These are phyloP conservation scores for Sistotremastrum niveocremeum DNA, from an alignment of 768 basidiomycete species.

Conservation along the genomic window DNA sequence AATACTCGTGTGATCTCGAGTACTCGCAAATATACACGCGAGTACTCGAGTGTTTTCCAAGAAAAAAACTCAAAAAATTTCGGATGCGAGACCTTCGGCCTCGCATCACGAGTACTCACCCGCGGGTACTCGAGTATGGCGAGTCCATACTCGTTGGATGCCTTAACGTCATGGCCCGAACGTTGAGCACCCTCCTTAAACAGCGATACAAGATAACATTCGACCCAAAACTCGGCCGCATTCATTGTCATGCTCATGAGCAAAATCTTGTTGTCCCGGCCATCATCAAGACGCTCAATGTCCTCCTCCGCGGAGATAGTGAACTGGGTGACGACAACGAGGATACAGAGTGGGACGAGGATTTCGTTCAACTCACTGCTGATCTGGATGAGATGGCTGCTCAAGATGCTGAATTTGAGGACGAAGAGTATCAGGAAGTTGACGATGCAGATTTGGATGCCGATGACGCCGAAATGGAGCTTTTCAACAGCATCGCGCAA, in stretches of 20 bases:
- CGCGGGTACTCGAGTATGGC: no score
- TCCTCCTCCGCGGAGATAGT: conserved; percentile 13
- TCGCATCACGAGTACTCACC: no score
- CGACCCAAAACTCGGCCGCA: conserved; percentile 17
- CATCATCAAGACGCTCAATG: conserved; percentile 15
- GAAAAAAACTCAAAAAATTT: no score
- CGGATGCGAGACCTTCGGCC: no score
- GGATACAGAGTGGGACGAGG: conserved; percentile 13
- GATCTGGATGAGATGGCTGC: no score
- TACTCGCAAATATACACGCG: no score
- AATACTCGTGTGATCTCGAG: no score
- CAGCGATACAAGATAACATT: conserved; percentile 10
- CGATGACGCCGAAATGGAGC: conserved; percentile 7
- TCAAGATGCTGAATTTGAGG: no score
- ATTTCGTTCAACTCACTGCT: conserved; percentile 17
- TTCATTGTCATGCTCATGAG: conserved; percentile 22
- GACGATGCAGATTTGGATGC: conserved; percentile 8
- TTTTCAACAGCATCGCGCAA: no score
- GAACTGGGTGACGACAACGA: conserved; percentile 18
- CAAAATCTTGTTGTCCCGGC: conserved; percentile 25
- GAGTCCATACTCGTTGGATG: no score
- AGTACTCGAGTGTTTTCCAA: no score
- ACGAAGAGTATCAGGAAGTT: conserved; percentile 13
- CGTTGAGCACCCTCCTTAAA: conserved; percentile 9
- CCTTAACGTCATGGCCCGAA: conserved; percentile 17